Conservation (phyloP, 2,329 filamentous ascomycete species). For the Akanthomyces dipterigenus region DNA sequence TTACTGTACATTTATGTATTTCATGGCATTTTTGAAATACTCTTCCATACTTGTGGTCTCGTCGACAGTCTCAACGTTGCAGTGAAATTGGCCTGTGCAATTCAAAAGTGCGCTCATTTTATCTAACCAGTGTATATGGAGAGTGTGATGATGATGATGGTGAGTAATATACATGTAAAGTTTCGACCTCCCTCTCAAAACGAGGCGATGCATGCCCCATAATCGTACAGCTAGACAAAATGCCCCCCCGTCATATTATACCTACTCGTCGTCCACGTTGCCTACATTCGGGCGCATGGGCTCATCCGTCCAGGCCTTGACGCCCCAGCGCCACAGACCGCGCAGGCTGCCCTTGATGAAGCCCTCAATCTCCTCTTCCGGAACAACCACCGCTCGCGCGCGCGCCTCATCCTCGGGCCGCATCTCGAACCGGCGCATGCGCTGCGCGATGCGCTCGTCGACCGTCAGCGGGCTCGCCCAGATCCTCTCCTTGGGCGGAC, state of each 20-base stretch:
- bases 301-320: conserved; percentile 31
- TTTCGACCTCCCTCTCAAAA: not conserved
- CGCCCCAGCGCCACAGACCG: conserved; percentile 45
- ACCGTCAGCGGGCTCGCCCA: conserved; percentile 71
- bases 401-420: conserved; percentile 61
- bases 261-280: conserved; percentile 23
- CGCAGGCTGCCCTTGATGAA: conserved; percentile 57
- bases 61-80: too few relatives aligned
- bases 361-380: conserved; percentile 63
- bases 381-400: conserved; percentile 54
- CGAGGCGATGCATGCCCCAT: not conserved
- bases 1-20: not conserved
- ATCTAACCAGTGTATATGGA: not conserved
- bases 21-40: too few relatives aligned
- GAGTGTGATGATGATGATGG: not conserved
- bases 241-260: too few relatives aligned
- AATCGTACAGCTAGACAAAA: not conserved
- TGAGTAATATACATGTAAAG: conserved; percentile 14
- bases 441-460: conserved; percentile 65
- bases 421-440: conserved; percentile 77
- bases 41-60: too few relatives aligned
- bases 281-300: conserved; percentile 36
- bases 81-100: not conserved
- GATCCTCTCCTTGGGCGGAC: conserved; percentile 56
- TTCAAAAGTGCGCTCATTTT: not conserved